Percentiles rank a stretch among this genome's conserved stretches.
These are phyloP conservation scores for Botryotinia globosa DNA, from an alignment of 2,329 filamentous ascomycete genomes.

Conservation along the genomic window DNA sequence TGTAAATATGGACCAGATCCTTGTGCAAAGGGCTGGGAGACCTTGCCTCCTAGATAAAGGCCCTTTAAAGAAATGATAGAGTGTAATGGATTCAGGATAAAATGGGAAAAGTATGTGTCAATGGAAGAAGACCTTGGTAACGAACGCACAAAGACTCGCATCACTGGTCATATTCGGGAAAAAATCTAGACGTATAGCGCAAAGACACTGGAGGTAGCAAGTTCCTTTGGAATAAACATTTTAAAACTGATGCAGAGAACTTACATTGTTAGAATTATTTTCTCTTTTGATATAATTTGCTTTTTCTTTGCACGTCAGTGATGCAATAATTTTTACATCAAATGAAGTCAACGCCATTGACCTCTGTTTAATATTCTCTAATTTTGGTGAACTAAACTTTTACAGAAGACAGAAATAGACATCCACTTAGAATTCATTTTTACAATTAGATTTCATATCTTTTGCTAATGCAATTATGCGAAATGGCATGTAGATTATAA, in stretches of 20 bases:
- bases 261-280: not conserved
- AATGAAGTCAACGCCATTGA: fast-evolving
- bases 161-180: not conserved
- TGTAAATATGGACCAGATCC: slow-evolving; percentile 15
- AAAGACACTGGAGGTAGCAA: not conserved
- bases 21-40: not conserved
- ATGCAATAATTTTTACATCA: not conserved
- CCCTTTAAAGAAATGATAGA: too few relatives aligned
- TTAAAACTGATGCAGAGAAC: not conserved
- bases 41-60: too few relatives aligned
- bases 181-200: not conserved
- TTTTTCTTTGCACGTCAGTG: not conserved
- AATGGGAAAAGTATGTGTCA: fast-evolving
- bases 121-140: not conserved
- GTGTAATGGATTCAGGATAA: too few relatives aligned
- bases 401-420: fast-evolving
- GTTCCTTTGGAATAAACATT: not conserved
- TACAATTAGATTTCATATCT: not conserved
- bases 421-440: fast-evolving
- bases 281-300: not conserved
- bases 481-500: not conserved
- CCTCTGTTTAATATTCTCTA: not conserved
- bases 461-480: fast-evolving
- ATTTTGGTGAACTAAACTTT: not conserved
- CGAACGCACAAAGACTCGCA: not conserved